phyloP scores from a whole-genome alignment of 2,329 filamentous ascomycete genomes.

The Fusarium buxicola region DNA sequence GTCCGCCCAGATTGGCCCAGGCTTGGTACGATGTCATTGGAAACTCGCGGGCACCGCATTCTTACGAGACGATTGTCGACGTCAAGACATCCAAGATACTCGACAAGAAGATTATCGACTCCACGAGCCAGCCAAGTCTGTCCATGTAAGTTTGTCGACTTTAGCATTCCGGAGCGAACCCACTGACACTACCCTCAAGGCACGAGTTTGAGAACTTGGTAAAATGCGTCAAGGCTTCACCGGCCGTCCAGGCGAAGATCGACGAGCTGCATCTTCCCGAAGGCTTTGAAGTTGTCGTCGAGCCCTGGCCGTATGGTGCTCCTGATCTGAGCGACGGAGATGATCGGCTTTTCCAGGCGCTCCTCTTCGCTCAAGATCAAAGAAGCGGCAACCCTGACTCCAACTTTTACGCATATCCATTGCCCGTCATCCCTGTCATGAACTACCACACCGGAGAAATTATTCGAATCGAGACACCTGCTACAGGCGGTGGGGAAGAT shows the following conservation, averaged over 20 bases:
- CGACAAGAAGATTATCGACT: conserved; percentile 44
- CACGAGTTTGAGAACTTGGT: conserved; percentile 53
- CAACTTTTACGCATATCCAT: conserved; percentile 67
- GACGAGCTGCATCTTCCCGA: conserved; percentile 43
- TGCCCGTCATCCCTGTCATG: conserved; percentile 61
- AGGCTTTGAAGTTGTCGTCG: conserved; percentile 48
- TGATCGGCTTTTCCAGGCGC: conserved; percentile 49
- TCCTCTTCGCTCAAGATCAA: conserved; percentile 49
- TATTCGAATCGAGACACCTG: conserved; percentile 50
- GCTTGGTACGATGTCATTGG: conserved; percentile 55
- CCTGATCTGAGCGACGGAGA: conserved; percentile 47
- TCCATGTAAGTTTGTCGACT: conserved; percentile 42
- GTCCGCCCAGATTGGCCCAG: conserved; percentile 54
- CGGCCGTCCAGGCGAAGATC: conserved; percentile 49
- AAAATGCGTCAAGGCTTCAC: conserved; percentile 45
- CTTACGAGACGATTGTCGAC: conserved; percentile 53
- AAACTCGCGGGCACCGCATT: conserved; percentile 38
- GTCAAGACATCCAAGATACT: conserved; percentile 42
- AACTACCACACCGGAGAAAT: conserved; percentile 47
- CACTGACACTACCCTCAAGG: conserved; percentile 22
- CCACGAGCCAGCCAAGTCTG: conserved; percentile 47
- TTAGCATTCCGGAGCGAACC: no score
- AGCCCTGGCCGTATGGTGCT: conserved; percentile 51
- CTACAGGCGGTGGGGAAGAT: conserved; percentile 50
- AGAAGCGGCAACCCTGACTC: conserved; percentile 57